Evolutionary conservation across 2,329 filamentous ascomycete genomes (phyloP).

Genomic region (Cladosporium velox): DNA sequence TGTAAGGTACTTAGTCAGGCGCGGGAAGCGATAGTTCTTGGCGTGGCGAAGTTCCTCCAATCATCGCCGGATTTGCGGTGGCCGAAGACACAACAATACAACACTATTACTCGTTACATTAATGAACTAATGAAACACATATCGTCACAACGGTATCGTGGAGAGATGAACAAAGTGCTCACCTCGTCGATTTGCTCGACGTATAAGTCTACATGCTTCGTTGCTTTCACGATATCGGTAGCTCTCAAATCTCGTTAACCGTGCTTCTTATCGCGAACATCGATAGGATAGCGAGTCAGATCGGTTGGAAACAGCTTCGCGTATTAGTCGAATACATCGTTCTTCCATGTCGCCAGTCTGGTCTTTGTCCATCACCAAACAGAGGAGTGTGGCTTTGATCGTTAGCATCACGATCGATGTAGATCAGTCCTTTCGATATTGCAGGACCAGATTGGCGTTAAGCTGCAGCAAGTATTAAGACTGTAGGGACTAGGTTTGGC

Average conservation of each 20-base stretch:
- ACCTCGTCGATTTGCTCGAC: background rate
- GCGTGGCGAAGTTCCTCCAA: background rate
- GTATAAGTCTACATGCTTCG: background rate
- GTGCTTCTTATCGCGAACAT: background rate
- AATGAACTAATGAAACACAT: background rate
- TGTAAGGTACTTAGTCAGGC: background rate
- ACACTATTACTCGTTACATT: background rate
- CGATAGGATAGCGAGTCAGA: background rate
- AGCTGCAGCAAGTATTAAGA: background rate
- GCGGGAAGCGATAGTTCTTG: background rate
- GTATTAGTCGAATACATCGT: background rate
- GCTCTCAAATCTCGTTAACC: background rate
- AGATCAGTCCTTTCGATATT: background rate
- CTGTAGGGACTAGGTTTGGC: too few species aligned
- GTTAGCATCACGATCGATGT: background rate
- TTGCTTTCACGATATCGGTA: background rate
- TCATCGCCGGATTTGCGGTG: background rate
- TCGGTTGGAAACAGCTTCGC: background rate
- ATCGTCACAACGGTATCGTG: background rate
- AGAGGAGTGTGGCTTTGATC: background rate
- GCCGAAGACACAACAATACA: background rate
- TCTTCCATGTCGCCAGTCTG: background rate
- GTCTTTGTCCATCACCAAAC: background rate
- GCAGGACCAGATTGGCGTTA: background rate
- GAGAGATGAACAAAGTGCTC: background rate